Conservation (phyloP, 345 rosid genomes). For the Aquilaria yunnanensis region DNA sequence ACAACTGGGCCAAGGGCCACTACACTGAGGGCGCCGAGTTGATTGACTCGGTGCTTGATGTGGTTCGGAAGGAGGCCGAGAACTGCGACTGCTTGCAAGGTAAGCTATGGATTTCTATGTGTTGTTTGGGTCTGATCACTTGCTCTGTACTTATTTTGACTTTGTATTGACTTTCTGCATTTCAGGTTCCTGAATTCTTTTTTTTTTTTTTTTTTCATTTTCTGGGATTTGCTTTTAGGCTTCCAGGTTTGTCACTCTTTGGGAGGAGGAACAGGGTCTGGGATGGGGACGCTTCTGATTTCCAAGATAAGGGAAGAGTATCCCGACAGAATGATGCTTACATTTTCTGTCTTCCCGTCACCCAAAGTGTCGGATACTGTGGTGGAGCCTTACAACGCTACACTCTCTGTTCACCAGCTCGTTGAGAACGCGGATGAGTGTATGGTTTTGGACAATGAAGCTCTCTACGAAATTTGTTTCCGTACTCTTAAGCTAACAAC, state of each 20-base stretch:
- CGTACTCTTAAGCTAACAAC: constrained; percentile 71
- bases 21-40: constrained; percentile 55
- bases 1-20: constrained; percentile 49
- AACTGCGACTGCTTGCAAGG: constrained; percentile 57
- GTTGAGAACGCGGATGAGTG: constrained; percentile 79
- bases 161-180: not conserved
- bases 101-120: constrained; percentile 2
- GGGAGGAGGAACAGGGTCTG: constrained; percentile 73
- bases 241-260: constrained; percentile 69
- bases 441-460: constrained; percentile 70
- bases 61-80: constrained; percentile 51
- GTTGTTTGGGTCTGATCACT: not conserved
- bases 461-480: constrained; percentile 73
- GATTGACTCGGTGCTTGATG: constrained; percentile 53
- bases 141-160: not conserved
- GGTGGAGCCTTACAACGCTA: constrained; percentile 72
- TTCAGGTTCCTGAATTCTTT: not conserved
- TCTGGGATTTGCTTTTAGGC: constrained; percentile 23
- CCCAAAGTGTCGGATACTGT: constrained; percentile 73
- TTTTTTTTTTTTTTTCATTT: not conserved
- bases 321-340: constrained; percentile 69
- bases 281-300: constrained; percentile 68
- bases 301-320: constrained; percentile 69
- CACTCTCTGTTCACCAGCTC: constrained; percentile 70
- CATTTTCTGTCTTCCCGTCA: constrained; percentile 63